These are phyloP conservation scores for Leccinum aurantiacum DNA, from an alignment of 768 basidiomycete species.

Conservation along the genomic window DNA sequence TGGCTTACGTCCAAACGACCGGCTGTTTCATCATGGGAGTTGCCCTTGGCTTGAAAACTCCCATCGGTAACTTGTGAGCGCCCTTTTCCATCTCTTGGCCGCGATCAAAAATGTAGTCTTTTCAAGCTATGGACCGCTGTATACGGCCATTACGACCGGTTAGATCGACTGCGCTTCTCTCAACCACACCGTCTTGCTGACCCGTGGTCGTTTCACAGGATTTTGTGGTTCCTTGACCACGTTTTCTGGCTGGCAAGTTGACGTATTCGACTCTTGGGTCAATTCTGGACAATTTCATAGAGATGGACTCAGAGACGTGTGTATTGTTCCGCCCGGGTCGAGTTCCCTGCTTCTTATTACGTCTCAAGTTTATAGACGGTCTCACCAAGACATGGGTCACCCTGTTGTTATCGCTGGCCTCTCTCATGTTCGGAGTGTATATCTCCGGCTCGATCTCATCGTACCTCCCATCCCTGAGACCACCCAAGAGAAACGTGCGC, in stretches of 20 bases:
- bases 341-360: constrained; percentile 6
- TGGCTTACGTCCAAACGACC: constrained; percentile 81
- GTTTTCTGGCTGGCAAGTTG: constrained; percentile 94
- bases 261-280: constrained; percentile 83
- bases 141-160: constrained; percentile 88
- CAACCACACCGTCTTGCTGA: constrained; percentile 1
- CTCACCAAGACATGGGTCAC: constrained; percentile 80
- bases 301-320: constrained; percentile 69
- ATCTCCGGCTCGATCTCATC: constrained; percentile 47
- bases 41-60: constrained; percentile 64
- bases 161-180: constrained; percentile 12
- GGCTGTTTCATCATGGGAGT: constrained; percentile 95
- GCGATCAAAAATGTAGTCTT: constrained; percentile 8
- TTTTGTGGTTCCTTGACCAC: constrained; percentile 97
- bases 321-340: constrained; percentile 26
- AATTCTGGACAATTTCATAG: constrained; percentile 58
- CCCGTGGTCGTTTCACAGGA: constrained; percentile 41
- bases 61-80: constrained; percentile 73
- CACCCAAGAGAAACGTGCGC: constrained; percentile 47
- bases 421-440: constrained; percentile 72
- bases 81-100: constrained; percentile 6
- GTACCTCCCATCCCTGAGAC: constrained; percentile 40
- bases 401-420: constrained; percentile 70
- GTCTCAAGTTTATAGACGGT: constrained; percentile 79
- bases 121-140: constrained; percentile 80